These are phyloP conservation scores for Trypanosoma caninum DNA, from an alignment of 208 protist genomes.

Conservation along the genomic window DNA sequence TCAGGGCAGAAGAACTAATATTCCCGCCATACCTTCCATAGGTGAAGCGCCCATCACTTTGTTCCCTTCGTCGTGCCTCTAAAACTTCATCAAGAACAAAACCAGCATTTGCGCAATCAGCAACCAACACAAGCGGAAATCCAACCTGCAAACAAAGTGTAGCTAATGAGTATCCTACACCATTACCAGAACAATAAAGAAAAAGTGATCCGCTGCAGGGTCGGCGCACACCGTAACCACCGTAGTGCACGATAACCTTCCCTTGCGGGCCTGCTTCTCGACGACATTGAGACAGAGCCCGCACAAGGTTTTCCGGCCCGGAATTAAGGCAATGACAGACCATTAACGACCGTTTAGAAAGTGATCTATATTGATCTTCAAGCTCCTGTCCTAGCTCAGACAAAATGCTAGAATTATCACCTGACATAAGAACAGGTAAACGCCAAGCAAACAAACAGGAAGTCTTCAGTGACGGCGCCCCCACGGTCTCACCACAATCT, in stretches of 20 bases:
- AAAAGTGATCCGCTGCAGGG: constrained; percentile 49
- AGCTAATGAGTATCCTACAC: constrained; percentile 38
- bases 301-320: constrained; percentile 45
- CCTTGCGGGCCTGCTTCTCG: constrained; percentile 46
- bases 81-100: constrained; percentile 64
- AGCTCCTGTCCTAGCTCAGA: constrained; percentile 54
- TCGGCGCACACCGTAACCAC: constrained; percentile 58
- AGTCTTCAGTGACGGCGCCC: background rate
- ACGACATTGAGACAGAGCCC: constrained; percentile 57
- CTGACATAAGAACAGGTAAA: constrained; percentile 58
- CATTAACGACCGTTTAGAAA: constrained; percentile 59
- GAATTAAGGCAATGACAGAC: constrained; percentile 52
- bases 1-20: constrained; percentile 20
- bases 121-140: constrained; percentile 80
- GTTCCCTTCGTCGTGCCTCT: constrained; percentile 51
- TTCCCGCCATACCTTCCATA: constrained; percentile 6
- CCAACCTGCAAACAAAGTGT: constrained; percentile 54
- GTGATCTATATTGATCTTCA: constrained; percentile 62
- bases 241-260: constrained; percentile 86
- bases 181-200: constrained; percentile 29
- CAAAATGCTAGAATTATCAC: constrained; percentile 48
- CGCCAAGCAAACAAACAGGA: constrained; percentile 70
- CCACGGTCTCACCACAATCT: constrained; percentile 22
- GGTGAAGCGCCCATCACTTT: constrained; percentile 35
- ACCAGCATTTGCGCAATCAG: constrained; percentile 75